Conservation (phyloP, 345 rosid species). For the Eucalyptus cloeziana region DNA sequence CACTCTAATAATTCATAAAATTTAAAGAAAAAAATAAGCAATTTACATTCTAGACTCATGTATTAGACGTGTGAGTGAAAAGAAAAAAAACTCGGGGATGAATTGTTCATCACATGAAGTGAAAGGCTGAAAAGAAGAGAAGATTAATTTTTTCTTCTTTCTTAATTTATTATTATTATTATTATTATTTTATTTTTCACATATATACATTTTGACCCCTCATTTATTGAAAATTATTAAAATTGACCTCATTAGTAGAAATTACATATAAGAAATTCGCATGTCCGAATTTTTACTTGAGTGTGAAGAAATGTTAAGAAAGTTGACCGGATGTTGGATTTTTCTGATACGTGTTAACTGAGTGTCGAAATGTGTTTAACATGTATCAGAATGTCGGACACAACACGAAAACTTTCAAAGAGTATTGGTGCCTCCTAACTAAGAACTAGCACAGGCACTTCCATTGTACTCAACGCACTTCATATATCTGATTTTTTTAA, state of each 20-base stretch:
- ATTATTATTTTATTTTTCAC: too few species aligned
- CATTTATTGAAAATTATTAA: too few species aligned
- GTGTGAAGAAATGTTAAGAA: accelerated
- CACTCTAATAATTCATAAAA: too few species aligned
- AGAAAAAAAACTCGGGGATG: accelerated
- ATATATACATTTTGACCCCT: accelerated
- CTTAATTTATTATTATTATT: too few species aligned
- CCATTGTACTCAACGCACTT: background rate
- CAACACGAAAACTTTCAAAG: accelerated
- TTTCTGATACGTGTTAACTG: accelerated
- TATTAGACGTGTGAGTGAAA: accelerated
- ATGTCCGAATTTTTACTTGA: accelerated
- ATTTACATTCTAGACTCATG: accelerated
- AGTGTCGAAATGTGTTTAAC: accelerated
- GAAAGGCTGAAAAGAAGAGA: accelerated
- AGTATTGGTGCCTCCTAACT: accelerated
- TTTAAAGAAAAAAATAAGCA: too few species aligned
- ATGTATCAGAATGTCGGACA: accelerated
- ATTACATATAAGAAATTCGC: accelerated
- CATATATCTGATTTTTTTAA: too few species aligned
- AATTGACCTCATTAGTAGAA: accelerated
- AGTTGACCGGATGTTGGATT: accelerated
- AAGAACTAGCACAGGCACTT: accelerated
- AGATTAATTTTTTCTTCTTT: accelerated
- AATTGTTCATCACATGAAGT: accelerated